These are phyloP conservation scores for Pyrenopolyporus hunteri DNA, from an alignment of 495 filamentous ascomycete species.

Conservation along the genomic window DNA sequence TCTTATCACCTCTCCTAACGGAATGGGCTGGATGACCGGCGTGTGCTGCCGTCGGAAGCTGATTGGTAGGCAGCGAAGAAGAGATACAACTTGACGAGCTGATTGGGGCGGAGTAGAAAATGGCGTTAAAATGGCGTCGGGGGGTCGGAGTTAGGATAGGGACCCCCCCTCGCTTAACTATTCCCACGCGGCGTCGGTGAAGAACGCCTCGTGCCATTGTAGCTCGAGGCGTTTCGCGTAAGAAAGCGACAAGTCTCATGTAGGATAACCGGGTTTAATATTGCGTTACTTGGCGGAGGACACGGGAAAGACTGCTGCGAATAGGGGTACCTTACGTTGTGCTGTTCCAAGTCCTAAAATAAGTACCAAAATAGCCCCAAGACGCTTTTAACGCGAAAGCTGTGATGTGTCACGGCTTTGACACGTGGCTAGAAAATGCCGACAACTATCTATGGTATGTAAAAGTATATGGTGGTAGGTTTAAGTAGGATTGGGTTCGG, in stretches of 20 bases:
- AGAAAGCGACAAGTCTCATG: background rate
- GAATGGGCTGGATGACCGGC: background rate
- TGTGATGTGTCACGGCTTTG: no score
- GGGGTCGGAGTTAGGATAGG: background rate
- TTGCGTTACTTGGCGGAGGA: background rate
- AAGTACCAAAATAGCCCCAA: background rate
- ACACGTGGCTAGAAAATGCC: no score
- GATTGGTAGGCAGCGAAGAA: constrained; percentile 18
- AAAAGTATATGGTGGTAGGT: no score
- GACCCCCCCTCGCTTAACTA: constrained; percentile 16
- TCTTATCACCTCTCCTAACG: background rate
- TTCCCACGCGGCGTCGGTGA: constrained; percentile 7
- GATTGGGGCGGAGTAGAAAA: constrained; percentile 14
- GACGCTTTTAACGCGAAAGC: no score
- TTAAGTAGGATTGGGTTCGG: no score
- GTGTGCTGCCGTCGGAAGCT: constrained; percentile 8
- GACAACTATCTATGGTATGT: no score
- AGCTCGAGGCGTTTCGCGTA: constrained; percentile 21
- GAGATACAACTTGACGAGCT: constrained; percentile 1
- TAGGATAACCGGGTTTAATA: background rate
- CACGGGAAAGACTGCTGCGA: background rate
- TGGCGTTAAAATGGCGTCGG: no score
- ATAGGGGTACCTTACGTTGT: background rate
- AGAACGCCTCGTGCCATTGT: constrained; percentile 29
- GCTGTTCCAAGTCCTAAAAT: background rate